These are phyloP conservation scores for Monosporozyma aquatica DNA, from an alignment of 805 yeast genomes.

Conservation along the genomic window DNA sequence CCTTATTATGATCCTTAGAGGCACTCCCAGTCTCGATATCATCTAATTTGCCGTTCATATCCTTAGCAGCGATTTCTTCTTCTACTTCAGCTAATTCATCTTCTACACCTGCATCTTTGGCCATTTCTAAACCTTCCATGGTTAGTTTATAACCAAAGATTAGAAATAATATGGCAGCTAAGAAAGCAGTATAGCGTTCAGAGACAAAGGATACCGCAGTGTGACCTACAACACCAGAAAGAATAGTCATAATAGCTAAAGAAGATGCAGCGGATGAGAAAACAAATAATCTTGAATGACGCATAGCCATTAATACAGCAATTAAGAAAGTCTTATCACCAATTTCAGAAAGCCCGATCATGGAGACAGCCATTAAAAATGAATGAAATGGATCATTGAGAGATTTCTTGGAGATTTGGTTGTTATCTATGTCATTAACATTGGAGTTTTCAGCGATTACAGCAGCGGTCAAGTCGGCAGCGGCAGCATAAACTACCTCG, in stretches of 20 bases:
- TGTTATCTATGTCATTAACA: neutral
- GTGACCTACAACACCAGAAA: slow-evolving; percentile 88
- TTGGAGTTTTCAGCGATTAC: neutral
- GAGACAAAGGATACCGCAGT: slow-evolving; percentile 80
- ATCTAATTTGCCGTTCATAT: slow-evolving; percentile 42
- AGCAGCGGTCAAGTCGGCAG: neutral
- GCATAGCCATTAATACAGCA: slow-evolving; percentile 98
- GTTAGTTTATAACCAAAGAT: slow-evolving; percentile 73
- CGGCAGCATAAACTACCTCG: neutral
- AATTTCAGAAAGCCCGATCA: slow-evolving; percentile 92
- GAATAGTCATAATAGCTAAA: slow-evolving; percentile 78
- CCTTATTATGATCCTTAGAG: slow-evolving; percentile 4
- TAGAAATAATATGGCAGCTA: slow-evolving; percentile 74
- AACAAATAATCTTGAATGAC: slow-evolving; percentile 73
- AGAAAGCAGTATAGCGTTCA: slow-evolving; percentile 64
- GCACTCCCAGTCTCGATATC: slow-evolving; percentile 50
- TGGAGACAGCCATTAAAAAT: slow-evolving; percentile 71
- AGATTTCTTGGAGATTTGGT: neutral
- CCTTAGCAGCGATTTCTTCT: slow-evolving; percentile 70
- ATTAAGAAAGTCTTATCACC: slow-evolving; percentile 96
- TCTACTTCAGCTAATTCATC: slow-evolving; percentile 97
- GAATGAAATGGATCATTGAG: slow-evolving; percentile 28
- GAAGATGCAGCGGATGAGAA: slow-evolving; percentile 83
- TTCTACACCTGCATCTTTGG: slow-evolving; percentile 75
- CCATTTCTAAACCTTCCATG: slow-evolving; percentile 75